Evolutionary conservation across 441 rosid species (phyloP).

Genomic region (Eutrema salsugineum): DNA sequence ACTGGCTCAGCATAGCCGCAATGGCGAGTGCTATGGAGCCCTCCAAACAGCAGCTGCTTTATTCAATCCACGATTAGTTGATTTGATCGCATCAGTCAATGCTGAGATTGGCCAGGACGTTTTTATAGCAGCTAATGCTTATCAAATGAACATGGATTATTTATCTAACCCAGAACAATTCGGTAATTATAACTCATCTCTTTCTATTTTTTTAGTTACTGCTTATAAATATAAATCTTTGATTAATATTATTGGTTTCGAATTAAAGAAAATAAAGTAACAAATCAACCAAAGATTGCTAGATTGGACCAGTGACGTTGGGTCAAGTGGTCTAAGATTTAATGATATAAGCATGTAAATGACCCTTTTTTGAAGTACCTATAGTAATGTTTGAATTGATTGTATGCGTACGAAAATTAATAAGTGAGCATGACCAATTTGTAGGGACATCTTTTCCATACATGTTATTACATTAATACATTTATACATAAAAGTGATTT

Average conservation of each 20-base stretch:
- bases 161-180: conserved; percentile 53
- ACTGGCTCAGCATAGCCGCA: conserved; percentile 56
- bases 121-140: conserved; percentile 57
- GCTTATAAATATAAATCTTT: not conserved
- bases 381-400: not conserved
- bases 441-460: conserved; percentile 7
- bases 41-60: conserved; percentile 62
- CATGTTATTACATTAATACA: conserved; percentile 15
- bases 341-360: not conserved
- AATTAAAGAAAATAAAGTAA: not conserved
- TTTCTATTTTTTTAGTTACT: not conserved
- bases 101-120: conserved; percentile 48
- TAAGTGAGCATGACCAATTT: conserved; percentile 20
- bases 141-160: conserved; percentile 56
- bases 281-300: not conserved
- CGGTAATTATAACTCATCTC: conserved; percentile 39
- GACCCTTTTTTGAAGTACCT: not conserved
- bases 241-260: not conserved
- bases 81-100: conserved; percentile 52
- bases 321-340: not conserved
- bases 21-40: conserved; percentile 64
- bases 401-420: conserved; percentile 2
- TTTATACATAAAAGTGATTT: not conserved
- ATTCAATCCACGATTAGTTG: conserved; percentile 67
- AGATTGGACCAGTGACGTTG: not conserved